Evolutionary conservation across 2,329 filamentous ascomycete species (phyloP).

Genomic region (Pseudofabraea citricarpa): DNA sequence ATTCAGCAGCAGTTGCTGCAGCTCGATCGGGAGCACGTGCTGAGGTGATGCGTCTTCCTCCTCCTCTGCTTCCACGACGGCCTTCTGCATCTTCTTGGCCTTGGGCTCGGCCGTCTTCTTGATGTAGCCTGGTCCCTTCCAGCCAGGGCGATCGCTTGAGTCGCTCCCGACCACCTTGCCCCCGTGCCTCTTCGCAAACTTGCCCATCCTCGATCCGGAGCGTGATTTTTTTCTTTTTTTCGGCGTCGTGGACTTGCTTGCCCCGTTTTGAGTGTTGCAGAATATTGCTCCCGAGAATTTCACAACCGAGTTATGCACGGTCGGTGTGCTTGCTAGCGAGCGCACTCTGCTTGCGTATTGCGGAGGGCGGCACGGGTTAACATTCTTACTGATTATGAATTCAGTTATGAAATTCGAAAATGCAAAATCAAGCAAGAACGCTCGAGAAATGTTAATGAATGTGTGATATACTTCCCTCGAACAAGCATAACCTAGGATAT

Average conservation of each 20-base stretch:
- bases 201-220: constrained; percentile 16
- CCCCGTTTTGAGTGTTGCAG: not conserved
- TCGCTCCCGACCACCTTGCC: constrained; percentile 23
- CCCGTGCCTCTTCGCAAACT: constrained; percentile 15
- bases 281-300: no score
- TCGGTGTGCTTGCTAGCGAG: no score
- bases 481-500: no score
- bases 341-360: no score
- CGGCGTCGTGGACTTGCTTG: not conserved
- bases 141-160: constrained; percentile 15
- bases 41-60: constrained; percentile 6
- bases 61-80: constrained; percentile 3
- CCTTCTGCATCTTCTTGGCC: constrained; percentile 10
- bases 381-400: no score
- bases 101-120: constrained; percentile 17
- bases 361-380: no score
- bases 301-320: not conserved
- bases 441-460: no score
- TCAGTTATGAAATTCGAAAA: no score
- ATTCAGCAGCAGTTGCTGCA: constrained; percentile 69
- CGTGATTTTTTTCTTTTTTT: not conserved
- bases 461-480: no score
- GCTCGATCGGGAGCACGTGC: constrained; percentile 36
- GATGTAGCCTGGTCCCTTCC: constrained; percentile 21
- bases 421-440: no score